Conservation (phyloP, 768 basidiomycete genomes). For the Amanita brunnescens region DNA sequence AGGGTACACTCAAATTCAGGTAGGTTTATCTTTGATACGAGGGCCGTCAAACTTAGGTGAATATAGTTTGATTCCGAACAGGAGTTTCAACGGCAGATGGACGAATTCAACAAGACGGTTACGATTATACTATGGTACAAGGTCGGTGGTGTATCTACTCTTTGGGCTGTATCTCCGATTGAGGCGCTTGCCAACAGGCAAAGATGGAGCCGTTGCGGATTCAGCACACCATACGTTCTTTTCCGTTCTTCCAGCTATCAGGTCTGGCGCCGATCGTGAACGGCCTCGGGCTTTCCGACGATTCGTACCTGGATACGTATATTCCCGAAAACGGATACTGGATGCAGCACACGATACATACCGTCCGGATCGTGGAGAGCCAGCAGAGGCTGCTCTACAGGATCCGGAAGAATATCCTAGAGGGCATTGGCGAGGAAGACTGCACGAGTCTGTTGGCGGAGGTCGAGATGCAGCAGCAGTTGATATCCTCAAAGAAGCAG, state of each 20-base stretch:
- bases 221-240: conserved; percentile 48
- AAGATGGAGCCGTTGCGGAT: conserved; percentile 48
- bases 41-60: too few species aligned
- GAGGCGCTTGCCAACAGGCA: conserved; percentile 24
- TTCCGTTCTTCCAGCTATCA: conserved; percentile 56
- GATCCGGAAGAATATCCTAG: conserved; percentile 47
- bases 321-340: conserved; percentile 46
- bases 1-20: background rate
- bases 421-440: conserved; percentile 47
- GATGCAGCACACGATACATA: conserved; percentile 57
- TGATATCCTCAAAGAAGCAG: conserved; percentile 11
- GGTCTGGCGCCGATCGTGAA: conserved; percentile 41
- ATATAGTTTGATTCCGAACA: conserved; percentile 7
- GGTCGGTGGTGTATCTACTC: conserved; percentile 26
- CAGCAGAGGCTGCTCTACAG: conserved; percentile 60
- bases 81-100: conserved; percentile 32
- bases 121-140: conserved; percentile 68
- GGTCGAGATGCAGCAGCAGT: conserved; percentile 32
- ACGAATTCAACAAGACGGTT: conserved; percentile 43
- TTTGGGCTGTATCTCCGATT: background rate
- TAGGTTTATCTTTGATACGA: background rate
- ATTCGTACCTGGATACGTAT: conserved; percentile 55
- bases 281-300: conserved; percentile 43
- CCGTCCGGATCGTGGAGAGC: conserved; percentile 48
- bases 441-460: conserved; percentile 52